phyloP scores from a whole-genome alignment of 75 land plant species.

The Pinus taeda region DNA sequence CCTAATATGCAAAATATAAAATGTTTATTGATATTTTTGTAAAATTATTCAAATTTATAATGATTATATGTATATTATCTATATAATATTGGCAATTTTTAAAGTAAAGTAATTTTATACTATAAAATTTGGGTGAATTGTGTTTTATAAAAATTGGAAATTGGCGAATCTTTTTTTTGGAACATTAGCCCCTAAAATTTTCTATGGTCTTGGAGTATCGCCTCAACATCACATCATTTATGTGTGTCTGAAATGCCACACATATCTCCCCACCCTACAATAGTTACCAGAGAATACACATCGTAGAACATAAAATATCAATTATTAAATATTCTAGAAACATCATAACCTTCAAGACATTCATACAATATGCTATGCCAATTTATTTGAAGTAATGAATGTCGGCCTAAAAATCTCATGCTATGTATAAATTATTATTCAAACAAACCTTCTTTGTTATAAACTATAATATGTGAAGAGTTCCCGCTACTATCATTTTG shows the following conservation, averaged over 20 bases:
- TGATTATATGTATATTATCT: too few species aligned
- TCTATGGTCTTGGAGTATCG: conserved; percentile 90
- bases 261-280: conserved; percentile 97
- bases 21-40: too few species aligned
- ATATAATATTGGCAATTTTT: too few species aligned
- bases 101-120: too few species aligned
- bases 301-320: not conserved
- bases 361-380: not conserved
- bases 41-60: too few species aligned
- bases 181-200: too few species aligned
- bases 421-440: not conserved
- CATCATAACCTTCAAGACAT: not conserved
- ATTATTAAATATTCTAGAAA: not conserved
- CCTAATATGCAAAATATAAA: too few species aligned
- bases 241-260: conserved; percentile 99
- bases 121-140: too few species aligned
- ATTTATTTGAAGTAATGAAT: not conserved
- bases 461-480: conserved; percentile 17
- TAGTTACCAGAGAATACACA: not conserved
- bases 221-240: conserved; percentile 99
- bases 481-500: conserved; percentile 21
- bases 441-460: conserved; percentile 22
- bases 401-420: not conserved
- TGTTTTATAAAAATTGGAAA: too few species aligned
- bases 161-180: too few species aligned